Percentiles rank a stretch among this genome's conserved stretches.
These are phyloP conservation scores for Xylariaceae sp. DNA, from an alignment of 2,329 filamentous ascomycete genomes.

Conservation along the genomic window DNA sequence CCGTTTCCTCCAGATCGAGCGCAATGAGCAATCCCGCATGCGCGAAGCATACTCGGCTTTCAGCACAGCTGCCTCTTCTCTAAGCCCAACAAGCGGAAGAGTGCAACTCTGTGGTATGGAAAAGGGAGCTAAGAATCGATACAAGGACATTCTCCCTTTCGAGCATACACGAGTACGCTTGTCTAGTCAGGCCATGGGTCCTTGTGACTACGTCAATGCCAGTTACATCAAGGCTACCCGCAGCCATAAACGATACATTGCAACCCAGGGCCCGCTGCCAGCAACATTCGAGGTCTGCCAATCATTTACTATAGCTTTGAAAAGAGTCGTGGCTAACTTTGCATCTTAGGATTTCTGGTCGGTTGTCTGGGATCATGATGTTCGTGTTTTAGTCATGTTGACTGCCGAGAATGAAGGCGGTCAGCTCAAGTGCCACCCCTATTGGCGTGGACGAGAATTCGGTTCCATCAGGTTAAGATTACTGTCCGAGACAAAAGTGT, in stretches of 20 bases:
- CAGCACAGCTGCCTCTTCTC: slow-evolving; percentile 38
- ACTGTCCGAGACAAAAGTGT: slow-evolving; percentile 77
- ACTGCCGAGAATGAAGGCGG: slow-evolving; percentile 92
- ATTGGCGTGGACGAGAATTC: slow-evolving; percentile 78
- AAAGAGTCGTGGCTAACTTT: slow-evolving; percentile 26
- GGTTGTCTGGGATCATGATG: slow-evolving; percentile 93
- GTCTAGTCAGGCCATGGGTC: slow-evolving; percentile 57
- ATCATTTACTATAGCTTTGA: background rate
- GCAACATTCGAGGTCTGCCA: slow-evolving; percentile 79
- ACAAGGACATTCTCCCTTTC: slow-evolving; percentile 96
- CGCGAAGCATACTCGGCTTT: slow-evolving; percentile 61
- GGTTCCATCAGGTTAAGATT: slow-evolving; percentile 69
- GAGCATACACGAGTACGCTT: slow-evolving; percentile 87
- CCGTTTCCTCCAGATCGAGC: slow-evolving; percentile 78
- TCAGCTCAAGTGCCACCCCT: slow-evolving; percentile 90
- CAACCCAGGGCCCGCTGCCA: slow-evolving; percentile 87
- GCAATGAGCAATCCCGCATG: slow-evolving; percentile 87
- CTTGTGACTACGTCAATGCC: slow-evolving; percentile 93
- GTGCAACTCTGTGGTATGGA: slow-evolving; percentile 88
- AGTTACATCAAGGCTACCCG: slow-evolving; percentile 75
- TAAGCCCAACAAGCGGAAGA: slow-evolving; percentile 24
- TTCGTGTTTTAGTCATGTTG: slow-evolving; percentile 91
- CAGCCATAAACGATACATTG: slow-evolving; percentile 91
- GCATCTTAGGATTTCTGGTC: slow-evolving; percentile 84
- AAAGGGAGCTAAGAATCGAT: slow-evolving; percentile 90